A percentile compares a stretch with the other conserved stretches of the same genome.
phyloP scores from a whole-genome alignment of 768 basidiomycete species.

The Steccherinum ochraceum region DNA sequence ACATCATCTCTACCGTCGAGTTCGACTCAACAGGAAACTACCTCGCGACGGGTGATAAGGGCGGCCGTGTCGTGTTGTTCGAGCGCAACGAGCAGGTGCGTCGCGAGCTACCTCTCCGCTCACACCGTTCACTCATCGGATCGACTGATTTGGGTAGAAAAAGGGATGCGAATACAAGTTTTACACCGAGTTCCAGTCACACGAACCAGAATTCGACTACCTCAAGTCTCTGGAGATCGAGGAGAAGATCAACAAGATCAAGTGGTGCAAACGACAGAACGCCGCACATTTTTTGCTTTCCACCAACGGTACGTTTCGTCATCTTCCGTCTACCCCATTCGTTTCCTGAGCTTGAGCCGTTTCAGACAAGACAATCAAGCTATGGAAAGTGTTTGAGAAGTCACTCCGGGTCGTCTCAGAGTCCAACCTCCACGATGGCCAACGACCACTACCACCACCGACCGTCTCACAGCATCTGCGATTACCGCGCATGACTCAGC shows the following conservation, averaged over 20 bases:
- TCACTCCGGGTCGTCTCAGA: conserved; percentile 92
- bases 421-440: conserved; percentile 87
- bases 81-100: conserved; percentile 95
- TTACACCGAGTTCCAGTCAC: conserved; percentile 99
- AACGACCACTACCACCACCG: conserved; percentile 62
- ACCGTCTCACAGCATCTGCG: conserved; percentile 55
- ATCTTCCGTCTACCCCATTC: conserved; percentile 2
- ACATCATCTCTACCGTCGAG: conserved; percentile 99
- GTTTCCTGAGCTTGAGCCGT: conserved; percentile 9
- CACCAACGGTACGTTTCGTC: conserved; percentile 81
- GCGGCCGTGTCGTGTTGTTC: conserved; percentile 96
- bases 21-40: conserved; percentile 99
- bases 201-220: conserved; percentile 99
- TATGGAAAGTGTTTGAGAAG: conserved; percentile 99
- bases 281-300: conserved; percentile 94
- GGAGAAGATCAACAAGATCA: conserved; percentile 99
- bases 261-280: conserved; percentile 99
- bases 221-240: conserved; percentile 99
- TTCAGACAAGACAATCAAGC: conserved; percentile 98
- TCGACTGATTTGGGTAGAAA: conserved; percentile 52
- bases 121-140: conserved; percentile 8
- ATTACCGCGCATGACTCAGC: conserved; percentile 86
- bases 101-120: conserved; percentile 9
- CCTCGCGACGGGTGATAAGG: conserved; percentile 99
- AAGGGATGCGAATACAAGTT: conserved; percentile 99